Percentiles rank a stretch among this genome's conserved stretches.
phyloP scores from a whole-genome alignment of 257 asterid genomes.

The Craterostigma plantagineum region DNA sequence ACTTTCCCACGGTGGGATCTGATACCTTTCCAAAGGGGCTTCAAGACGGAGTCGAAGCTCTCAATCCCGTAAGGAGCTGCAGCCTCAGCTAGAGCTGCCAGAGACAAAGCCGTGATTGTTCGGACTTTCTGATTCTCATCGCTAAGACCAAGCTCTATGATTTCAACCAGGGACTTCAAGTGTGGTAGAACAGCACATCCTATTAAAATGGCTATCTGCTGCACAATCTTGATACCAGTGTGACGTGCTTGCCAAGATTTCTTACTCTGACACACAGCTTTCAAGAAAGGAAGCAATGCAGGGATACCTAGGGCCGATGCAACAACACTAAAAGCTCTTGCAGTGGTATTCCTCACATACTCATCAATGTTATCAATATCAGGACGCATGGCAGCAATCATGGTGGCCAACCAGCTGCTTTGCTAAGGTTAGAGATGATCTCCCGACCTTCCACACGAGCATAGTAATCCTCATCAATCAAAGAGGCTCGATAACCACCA shows the following conservation, averaged over 20 bases:
- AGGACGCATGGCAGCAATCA: slow-evolving; percentile 98
- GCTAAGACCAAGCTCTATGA: slow-evolving; percentile 78
- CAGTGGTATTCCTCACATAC: slow-evolving; percentile 84
- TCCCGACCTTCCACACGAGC: slow-evolving; percentile 96
- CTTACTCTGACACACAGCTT: slow-evolving; percentile 93
- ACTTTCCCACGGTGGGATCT: slow-evolving; percentile 91
- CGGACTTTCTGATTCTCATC: slow-evolving; percentile 91
- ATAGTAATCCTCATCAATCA: slow-evolving; percentile 87
- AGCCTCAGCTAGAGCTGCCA: slow-evolving; percentile 96
- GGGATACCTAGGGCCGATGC: slow-evolving; percentile 96
- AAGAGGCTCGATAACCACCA: slow-evolving; percentile 86
- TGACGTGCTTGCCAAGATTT: slow-evolving; percentile 99
- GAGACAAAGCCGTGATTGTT: slow-evolving; percentile 72
- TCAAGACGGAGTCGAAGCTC: slow-evolving; percentile 82
- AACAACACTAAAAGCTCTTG: slow-evolving; percentile 88
- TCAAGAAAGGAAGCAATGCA: slow-evolving; percentile 64
- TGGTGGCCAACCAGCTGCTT: slow-evolving; percentile 93
- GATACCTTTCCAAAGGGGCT: slow-evolving; percentile 87
- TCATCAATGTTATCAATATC: slow-evolving; percentile 91
- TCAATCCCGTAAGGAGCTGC: slow-evolving; percentile 92
- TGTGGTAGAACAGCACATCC: slow-evolving; percentile 95
- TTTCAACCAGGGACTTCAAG: slow-evolving; percentile 75
- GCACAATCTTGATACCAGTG: slow-evolving; percentile 91
- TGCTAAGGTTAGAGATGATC: slow-evolving; percentile 87
- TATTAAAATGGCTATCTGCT: slow-evolving; percentile 81